Percentiles rank a stretch among this genome's conserved stretches.
Evolutionary conservation across 306 rosid genomes (phyloP).

Genomic region (Prunus mira): DNA sequence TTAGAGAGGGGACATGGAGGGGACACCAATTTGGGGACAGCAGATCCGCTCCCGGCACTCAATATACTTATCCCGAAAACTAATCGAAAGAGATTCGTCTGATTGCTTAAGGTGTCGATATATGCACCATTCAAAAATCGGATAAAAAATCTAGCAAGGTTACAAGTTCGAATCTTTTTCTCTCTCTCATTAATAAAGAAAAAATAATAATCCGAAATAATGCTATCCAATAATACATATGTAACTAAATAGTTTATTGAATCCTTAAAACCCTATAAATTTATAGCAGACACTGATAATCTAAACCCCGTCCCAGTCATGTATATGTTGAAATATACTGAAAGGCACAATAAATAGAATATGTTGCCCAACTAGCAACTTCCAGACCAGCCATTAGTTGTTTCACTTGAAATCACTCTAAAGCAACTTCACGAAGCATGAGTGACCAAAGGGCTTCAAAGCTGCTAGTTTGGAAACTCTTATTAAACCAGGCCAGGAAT

Average conservation of each 20-base stretch:
- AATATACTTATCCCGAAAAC: not conserved
- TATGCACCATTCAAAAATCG: not conserved
- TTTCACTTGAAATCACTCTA: conserved; percentile 26
- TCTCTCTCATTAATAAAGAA: too few relatives aligned
- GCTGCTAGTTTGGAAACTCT: conserved; percentile 41
- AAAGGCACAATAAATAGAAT: not conserved
- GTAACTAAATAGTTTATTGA: too few relatives aligned
- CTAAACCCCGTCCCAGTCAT: too few relatives aligned
- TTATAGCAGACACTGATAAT: too few relatives aligned
- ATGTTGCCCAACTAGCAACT: not conserved
- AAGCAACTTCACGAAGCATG: conserved; percentile 56
- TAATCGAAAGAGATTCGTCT: not conserved
- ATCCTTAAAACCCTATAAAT: too few relatives aligned
- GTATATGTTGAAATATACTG: too few relatives aligned
- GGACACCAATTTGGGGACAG: too few relatives aligned
- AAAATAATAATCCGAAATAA: not conserved
- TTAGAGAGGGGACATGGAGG: too few relatives aligned
- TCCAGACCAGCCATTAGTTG: not conserved
- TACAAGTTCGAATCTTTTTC: not conserved
- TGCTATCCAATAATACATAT: not conserved
- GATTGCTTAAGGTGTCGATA: not conserved
- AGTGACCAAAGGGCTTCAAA: conserved; percentile 58
- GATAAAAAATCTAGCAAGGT: not conserved
- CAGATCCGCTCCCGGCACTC: too few relatives aligned
- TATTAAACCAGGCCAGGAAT: conserved; percentile 78